These are phyloP conservation scores for Lipomyces yamadae DNA, from an alignment of 805 yeast species.

Conservation along the genomic window DNA sequence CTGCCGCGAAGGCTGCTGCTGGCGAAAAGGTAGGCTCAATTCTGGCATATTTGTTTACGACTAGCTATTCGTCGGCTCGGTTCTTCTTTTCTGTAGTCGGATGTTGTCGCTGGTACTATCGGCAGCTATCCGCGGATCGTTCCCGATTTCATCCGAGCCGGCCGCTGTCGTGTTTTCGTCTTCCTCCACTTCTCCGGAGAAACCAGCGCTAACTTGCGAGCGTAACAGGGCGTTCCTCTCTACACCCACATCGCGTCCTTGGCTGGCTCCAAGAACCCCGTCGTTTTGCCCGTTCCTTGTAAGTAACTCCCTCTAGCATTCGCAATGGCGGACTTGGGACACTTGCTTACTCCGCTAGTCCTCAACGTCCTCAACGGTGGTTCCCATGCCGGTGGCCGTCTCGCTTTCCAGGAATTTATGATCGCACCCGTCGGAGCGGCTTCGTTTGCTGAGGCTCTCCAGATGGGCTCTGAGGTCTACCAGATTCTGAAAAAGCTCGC, in stretches of 20 bases:
- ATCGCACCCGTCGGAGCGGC: constrained; percentile 93
- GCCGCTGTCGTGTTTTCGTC: constrained; percentile 12
- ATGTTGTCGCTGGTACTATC: background rate
- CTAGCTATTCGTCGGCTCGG: background rate
- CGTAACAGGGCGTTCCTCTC: constrained; percentile 72
- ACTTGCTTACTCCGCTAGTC: constrained; percentile 49
- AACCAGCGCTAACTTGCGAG: constrained; percentile 13
- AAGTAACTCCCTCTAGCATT: constrained; percentile 1
- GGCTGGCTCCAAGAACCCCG: constrained; percentile 77
- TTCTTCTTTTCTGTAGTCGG: background rate
- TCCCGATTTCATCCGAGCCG: constrained; percentile 1
- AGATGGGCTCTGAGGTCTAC: constrained; percentile 98
- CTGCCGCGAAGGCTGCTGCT: constrained; percentile 98
- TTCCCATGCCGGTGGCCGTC: constrained; percentile 99
- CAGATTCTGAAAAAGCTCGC: constrained; percentile 92
- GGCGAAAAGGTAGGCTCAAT: constrained; percentile 64
- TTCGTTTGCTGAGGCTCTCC: constrained; percentile 91
- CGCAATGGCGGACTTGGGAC: too few species aligned
- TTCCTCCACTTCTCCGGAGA: constrained; percentile 3
- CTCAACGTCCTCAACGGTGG: constrained; percentile 99
- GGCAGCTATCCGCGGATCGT: background rate
- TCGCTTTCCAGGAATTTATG: constrained; percentile 99
- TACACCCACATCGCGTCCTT: constrained; percentile 88
- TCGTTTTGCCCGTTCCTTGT: constrained; percentile 92
- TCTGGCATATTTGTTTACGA: background rate